phyloP scores from a whole-genome alignment of 495 filamentous ascomycete species.

The Sphaerosporella brunnea region DNA sequence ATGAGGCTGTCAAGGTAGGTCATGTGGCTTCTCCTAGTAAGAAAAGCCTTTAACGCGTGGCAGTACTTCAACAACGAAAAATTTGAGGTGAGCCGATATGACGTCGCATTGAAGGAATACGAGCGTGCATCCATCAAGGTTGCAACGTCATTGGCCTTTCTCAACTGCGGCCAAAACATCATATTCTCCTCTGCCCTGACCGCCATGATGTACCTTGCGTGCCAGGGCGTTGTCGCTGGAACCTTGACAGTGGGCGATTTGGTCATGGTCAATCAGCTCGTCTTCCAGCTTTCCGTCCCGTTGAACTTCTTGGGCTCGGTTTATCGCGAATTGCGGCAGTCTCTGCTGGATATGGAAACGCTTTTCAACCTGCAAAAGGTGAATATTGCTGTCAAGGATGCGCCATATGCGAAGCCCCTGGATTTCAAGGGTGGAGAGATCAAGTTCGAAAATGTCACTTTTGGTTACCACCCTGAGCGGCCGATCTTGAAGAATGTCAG shows the following conservation, averaged over 20 bases:
- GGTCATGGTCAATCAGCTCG: constrained; percentile 96
- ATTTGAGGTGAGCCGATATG: constrained; percentile 79
- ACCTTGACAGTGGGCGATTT: too few relatives aligned
- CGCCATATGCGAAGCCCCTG: constrained; percentile 36
- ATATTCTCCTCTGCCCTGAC: constrained; percentile 82
- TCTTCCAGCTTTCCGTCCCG: constrained; percentile 66
- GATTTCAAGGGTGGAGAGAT: constrained; percentile 60
- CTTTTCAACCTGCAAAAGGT: constrained; percentile 71
- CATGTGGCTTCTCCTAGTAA: too few relatives aligned
- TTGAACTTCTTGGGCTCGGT: constrained; percentile 98
- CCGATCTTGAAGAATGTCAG: constrained; percentile 66
- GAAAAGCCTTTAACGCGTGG: too few relatives aligned
- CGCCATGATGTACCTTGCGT: constrained; percentile 76
- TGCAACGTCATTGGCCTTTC: constrained; percentile 65
- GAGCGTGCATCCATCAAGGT: constrained; percentile 80
- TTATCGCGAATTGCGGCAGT: constrained; percentile 86
- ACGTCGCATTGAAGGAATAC: constrained; percentile 58
- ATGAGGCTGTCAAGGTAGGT: constrained; percentile 99
- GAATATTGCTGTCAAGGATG: constrained; percentile 36
- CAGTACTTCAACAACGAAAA: constrained; percentile 94
- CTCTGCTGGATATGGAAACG: constrained; percentile 94
- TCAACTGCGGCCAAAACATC: constrained; percentile 87
- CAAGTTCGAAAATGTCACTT: constrained; percentile 68
- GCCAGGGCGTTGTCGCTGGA: too few relatives aligned
- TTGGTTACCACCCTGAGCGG: constrained; percentile 75